Base-by-base conservation (phyloP, 1,139 yeast species). In the Zygosaccharomyces sapae region DNA sequence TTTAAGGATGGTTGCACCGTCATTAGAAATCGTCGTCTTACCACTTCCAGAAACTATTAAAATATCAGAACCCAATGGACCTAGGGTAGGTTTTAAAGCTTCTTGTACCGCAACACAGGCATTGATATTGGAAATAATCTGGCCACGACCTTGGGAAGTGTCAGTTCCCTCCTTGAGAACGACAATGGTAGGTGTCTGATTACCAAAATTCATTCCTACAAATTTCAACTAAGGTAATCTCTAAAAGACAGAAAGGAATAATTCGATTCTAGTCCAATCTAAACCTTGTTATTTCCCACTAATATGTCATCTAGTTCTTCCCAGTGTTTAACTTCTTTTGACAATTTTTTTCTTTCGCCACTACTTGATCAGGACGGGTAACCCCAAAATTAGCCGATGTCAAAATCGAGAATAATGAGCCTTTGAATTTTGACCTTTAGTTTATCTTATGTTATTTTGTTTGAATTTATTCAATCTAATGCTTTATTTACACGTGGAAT, bases 101-200 rank as follows among this genome's bases (percentile, higher is more conserved):
- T 92, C 98, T 72, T 92, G 97, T 57, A 92, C 88, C 30, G 98
- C 97, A 55, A 90, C 70, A 71, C 98, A 92, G 5, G 98, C 97
- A 73, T 90, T 90, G 66, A 92, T 92, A 64, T 92, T 92, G 58
- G 92, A 86, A 61, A 92, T 83, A 56, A 88, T 86, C 72, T 94
- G 98, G 27, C 97, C 97, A 57, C 81, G 81, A 35, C 99, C 99
- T 68, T 92, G 99, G 10, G 96, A 86, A 31, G 95, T 74, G 66
- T 92, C 98, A 5, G 99, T 92, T 44, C 99, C 99, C 69, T 92
- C 99, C 65, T 90, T 90, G 54, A 92, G 80, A 47, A 92, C 98
- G 58, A 92, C 97, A 63, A 92, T 87, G 30, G 98, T 92, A 46
- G 98, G 98, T 36, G 97, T 85, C 68, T 88, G 96, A 45, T 86